Evolutionary conservation across 1,139 yeast species (phyloP).

Genomic region (Candida dubliniensis): DNA sequence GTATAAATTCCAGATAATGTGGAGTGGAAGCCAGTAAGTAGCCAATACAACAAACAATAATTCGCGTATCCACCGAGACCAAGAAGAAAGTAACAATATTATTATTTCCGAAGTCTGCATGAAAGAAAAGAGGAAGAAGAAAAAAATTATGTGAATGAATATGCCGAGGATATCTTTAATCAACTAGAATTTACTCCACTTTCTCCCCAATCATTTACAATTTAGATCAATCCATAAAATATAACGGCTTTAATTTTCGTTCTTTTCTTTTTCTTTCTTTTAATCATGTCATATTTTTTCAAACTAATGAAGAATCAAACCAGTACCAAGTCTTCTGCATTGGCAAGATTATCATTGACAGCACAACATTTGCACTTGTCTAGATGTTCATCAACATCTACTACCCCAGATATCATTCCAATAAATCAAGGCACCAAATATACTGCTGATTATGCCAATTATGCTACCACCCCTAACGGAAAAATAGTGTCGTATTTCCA

Average conservation of each 20-base stretch:
- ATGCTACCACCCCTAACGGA: slow-evolving; percentile 54
- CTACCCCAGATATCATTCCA: slow-evolving; percentile 13
- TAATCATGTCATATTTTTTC: slow-evolving; percentile 1
- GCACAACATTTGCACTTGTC: slow-evolving; percentile 21
- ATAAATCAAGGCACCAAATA: slow-evolving; percentile 36
- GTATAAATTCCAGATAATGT: too few relatives aligned
- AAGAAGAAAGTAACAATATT: too few relatives aligned
- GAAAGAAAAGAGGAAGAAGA: too few relatives aligned
- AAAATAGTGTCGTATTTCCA: slow-evolving; percentile 76
- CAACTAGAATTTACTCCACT: background rate
- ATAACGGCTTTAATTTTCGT: background rate
- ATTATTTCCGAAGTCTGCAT: too few relatives aligned
- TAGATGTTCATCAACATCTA: slow-evolving; percentile 10
- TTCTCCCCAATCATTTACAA: too few relatives aligned
- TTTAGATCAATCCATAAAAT: background rate
- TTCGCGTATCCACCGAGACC: too few relatives aligned
- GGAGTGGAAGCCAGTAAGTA: too few relatives aligned
- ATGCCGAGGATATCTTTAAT: too few relatives aligned
- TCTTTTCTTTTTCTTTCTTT: slow-evolving; percentile 1
- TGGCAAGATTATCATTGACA: slow-evolving; percentile 21
- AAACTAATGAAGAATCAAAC: slow-evolving; percentile 2
- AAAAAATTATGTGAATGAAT: too few relatives aligned
- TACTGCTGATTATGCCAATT: slow-evolving; percentile 33
- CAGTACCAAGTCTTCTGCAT: slow-evolving; percentile 14
- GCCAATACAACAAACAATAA: too few relatives aligned